phyloP scores from a whole-genome alignment of 2,329 filamentous ascomycete genomes.

The Sporothrix curviconia region DNA sequence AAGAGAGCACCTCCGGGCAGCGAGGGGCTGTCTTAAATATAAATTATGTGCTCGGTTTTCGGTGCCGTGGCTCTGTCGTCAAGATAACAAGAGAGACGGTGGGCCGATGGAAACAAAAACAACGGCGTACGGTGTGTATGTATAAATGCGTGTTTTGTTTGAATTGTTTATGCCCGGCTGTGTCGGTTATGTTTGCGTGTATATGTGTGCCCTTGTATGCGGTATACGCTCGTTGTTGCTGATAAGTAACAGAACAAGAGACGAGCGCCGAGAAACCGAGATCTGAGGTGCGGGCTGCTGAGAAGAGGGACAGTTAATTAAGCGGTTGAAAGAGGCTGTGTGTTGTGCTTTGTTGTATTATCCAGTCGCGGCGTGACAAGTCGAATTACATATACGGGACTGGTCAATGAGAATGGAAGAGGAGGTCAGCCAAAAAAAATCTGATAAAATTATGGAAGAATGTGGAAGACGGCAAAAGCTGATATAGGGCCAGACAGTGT shows the following conservation, averaged over 20 bases:
- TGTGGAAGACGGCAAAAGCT: background rate
- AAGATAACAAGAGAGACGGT: background rate
- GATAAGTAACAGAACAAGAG: slow-evolving; percentile 7
- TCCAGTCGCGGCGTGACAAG: background rate
- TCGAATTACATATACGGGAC: slow-evolving; percentile 4
- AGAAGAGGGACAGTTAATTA: background rate
- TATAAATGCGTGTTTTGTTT: background rate
- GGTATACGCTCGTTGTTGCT: background rate
- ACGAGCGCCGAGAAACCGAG: slow-evolving; percentile 1
- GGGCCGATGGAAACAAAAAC: background rate
- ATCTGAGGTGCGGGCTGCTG: background rate
- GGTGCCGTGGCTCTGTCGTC: background rate
- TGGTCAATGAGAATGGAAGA: slow-evolving; percentile 3
- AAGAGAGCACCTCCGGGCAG: background rate
- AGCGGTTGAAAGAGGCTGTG: background rate
- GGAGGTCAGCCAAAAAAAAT: background rate
- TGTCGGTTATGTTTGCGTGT: background rate
- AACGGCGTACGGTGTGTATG: background rate
- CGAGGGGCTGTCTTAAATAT: background rate
- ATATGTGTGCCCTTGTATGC: slow-evolving; percentile 1
- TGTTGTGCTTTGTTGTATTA: background rate
- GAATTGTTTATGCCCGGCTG: background rate
- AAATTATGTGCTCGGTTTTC: background rate
- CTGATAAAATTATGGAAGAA: background rate
- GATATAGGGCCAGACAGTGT: background rate